Evolutionary conservation across 2,329 filamentous ascomycete species (phyloP), one percentile per base, ranked within the genome.

Genomic region (Mollisiaceae sp.): DNA sequence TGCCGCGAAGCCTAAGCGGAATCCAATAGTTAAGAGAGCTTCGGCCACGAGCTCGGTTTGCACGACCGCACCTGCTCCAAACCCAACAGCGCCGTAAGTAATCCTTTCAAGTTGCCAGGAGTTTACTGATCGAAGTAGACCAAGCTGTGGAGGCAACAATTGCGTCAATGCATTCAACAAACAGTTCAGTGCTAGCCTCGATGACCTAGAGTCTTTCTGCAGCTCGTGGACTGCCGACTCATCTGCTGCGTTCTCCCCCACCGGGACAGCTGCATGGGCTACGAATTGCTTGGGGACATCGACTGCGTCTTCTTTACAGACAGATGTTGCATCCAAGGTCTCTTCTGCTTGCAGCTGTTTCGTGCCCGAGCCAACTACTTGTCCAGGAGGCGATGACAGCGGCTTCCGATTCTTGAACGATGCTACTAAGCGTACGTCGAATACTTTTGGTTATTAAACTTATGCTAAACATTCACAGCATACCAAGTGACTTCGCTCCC

Each of bases 401-500:
- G 54, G 38, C 18, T 66, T 64, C 22, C 52, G 65, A 55, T 69
- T 69, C 32, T 55, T 65, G 20, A 69, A 56, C 20, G 38, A 59
- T 6, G 41, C 59, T 60, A 66, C 65, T 1, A 59, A 65, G 56
- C 32, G 67, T 69, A 56, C 55, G 50, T 59, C 22, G 14, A n/a
- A 20, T 41, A 5, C n/a, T 55, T 2, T 27, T 45, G 36, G 15
- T n/a, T 35, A n/a, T 47, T 14, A n/a, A 22, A 11, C 9, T 22
- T n/a, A 11, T 9, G 8, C 35, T 3, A 5, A 14, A 41, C 2
- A 32, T 32, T 32, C 27, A 32, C 35, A 79, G 69, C 59, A 59
- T 72, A 60, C 43, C 60, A 64, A 36, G 70, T 72, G 2, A 56
- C 60, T 39, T 63, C 64, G 6, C 62, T 73, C 14, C 72, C 72